A percentile compares a stretch with the other conserved stretches of the same genome.
Evolutionary conservation across 169 alveolate genomes (phyloP).

Genomic region (Eimeria brunetti): DNA sequence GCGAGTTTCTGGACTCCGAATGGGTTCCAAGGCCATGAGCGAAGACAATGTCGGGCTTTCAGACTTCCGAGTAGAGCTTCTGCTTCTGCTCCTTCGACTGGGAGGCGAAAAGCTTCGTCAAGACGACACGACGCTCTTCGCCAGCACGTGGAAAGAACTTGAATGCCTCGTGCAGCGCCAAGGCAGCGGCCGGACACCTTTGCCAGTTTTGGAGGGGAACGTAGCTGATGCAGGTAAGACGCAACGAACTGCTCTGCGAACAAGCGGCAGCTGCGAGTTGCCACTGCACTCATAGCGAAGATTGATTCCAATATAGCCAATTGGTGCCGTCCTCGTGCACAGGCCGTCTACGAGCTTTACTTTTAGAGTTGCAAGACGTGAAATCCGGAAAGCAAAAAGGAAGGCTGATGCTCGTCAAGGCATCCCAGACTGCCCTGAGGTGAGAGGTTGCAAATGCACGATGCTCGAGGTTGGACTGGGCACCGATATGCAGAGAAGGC

Average conservation of each 20-base stretch:
- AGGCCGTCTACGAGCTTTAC: slow-evolving; percentile 60
- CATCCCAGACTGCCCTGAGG: slow-evolving; percentile 79
- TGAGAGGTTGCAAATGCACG: neutral
- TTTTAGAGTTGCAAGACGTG: slow-evolving; percentile 64
- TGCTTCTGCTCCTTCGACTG: slow-evolving; percentile 71
- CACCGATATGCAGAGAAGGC: neutral
- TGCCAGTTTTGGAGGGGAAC: neutral
- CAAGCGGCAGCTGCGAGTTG: neutral
- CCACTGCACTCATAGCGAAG: neutral
- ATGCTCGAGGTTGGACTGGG: neutral
- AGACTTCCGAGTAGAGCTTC: slow-evolving; percentile 73
- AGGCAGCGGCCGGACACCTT: neutral
- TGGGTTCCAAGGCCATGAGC: neutral
- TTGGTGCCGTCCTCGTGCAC: neutral
- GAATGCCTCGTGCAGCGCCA: slow-evolving; percentile 28
- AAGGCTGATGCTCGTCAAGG: slow-evolving; percentile 10
- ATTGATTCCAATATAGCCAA: no score
- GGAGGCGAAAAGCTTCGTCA: slow-evolving; percentile 76
- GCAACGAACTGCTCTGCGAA: neutral
- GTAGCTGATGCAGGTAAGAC: slow-evolving; percentile 16
- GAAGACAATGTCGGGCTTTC: neutral
- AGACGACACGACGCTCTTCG: slow-evolving; percentile 61
- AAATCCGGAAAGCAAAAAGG: slow-evolving; percentile 46
- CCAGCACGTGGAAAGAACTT: slow-evolving; percentile 53
- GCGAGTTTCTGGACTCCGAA: slow-evolving; percentile 14